phyloP scores from a whole-genome alignment of 495 filamentous ascomycete species.

The Lichina pygmaea region DNA sequence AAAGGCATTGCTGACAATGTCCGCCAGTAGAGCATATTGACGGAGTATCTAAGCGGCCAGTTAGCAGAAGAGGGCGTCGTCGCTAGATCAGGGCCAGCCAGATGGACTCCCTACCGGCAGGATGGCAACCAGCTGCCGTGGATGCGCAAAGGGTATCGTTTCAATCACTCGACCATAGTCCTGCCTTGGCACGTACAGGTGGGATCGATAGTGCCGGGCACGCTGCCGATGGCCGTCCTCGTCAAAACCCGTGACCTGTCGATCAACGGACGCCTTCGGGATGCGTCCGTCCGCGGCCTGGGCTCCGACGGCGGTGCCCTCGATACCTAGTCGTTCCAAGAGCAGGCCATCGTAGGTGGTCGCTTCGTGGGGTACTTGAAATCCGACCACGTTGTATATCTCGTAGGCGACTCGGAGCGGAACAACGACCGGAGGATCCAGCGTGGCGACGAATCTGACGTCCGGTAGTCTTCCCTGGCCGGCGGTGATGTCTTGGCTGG shows the following conservation, averaged over 20 bases:
- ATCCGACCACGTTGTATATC: constrained; percentile 36
- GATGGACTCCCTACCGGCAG: constrained; percentile 19
- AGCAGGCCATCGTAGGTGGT: constrained; percentile 42
- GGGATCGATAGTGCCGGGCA: constrained; percentile 32
- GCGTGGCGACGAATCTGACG: constrained; percentile 54
- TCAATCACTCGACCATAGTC: constrained; percentile 40
- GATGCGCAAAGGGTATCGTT: constrained; percentile 63
- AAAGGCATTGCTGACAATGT: constrained; percentile 19
- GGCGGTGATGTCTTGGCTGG: background rate
- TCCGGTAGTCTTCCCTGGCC: constrained; percentile 36
- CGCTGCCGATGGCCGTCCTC: constrained; percentile 13
- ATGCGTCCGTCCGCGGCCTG: constrained; percentile 13
- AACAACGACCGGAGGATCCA: constrained; percentile 63
- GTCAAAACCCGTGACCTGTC: constrained; percentile 8
- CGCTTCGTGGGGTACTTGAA: constrained; percentile 23
- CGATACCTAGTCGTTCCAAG: constrained; percentile 6
- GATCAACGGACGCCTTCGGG: background rate
- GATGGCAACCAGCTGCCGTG: constrained; percentile 53
- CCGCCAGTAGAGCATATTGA: constrained; percentile 45
- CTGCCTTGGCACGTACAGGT: constrained; percentile 40
- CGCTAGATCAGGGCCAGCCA: background rate
- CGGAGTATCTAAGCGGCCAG: constrained; percentile 20
- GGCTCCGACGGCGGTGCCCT: constrained; percentile 11
- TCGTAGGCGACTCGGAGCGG: constrained; percentile 37
- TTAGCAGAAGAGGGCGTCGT: background rate